Base-by-base conservation (phyloP, 1,139 yeast genomes). In the Saccharomyces pastorianus region DNA sequence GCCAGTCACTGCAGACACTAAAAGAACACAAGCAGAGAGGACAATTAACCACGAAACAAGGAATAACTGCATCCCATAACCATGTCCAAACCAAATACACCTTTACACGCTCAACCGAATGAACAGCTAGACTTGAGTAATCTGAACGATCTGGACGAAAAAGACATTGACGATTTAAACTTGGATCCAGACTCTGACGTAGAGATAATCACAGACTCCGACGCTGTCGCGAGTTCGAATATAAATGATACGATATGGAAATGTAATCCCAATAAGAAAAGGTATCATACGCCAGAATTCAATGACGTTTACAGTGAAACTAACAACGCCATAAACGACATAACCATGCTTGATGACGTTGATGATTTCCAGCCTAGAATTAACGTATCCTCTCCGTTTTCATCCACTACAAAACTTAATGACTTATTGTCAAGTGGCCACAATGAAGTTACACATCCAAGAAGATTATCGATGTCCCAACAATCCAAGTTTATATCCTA, bases 401-500 rank as follows among this genome's bases (percentile, higher is more conserved):
- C 66, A 2, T 65, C 70, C 0, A 49, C 55, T 26, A 57, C 60
- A 9, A 53, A 58, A 20, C 42, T 59, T n/a, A 47, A 46, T 9
- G 42, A 51, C 17, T 26, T 46, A 32, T 29, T 20, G n/a, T 13
- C n/a, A 32, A 26, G 32, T 48, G 51, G 48, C 53, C 58, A 38
- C 52, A 60, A 6, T 27, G 32, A 38, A 49, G 42, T 17, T 14
- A 1, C 34, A 31, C 34, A 31, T 31, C 55, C 53, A 38, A 64
- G 70, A 53, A 56, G 63, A 32, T 62, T 74, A 6, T 70, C 74
- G 0, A 65, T 67, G 51, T 59, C 73, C 0, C 93, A 87, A 66
- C 88, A 84, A 63, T 80, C 85, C 55, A 78, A 78, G 60, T 73
- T 87, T 53, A 71, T 83, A 47, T 76, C 77, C 47, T 85, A 82